Evolutionary conservation across 768 basidiomycete genomes (phyloP), one percentile per base, ranked within the genome.

Genomic region (Lactifluus rugatus): DNA sequence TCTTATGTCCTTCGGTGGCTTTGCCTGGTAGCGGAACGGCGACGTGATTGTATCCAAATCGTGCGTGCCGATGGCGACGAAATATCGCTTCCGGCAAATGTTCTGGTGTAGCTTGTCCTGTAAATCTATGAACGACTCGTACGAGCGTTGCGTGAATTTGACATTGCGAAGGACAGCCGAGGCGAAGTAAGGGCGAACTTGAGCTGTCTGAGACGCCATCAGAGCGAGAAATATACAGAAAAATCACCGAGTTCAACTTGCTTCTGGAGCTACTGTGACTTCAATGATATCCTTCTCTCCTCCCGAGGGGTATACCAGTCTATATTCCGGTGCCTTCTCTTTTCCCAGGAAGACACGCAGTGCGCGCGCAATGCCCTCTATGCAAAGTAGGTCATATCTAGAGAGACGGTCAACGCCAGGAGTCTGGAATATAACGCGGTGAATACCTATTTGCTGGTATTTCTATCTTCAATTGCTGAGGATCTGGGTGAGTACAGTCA

Each of bases 71-170:
- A 99, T 96, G 19, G 96, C 83, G 48, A 95, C 96, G 45, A 99
- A 81, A 67, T 88, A 89, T 57, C 96, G 78, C 63, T 87, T 78
- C 57, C 96, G 78, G 67, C 91, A 93, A 34, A 99, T 81, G 71
- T 99, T 99, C 68, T 94, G 89, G 69, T 99, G 96, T 50, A 99
- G 78, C 72, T 98, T 99, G 69, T 99, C 96, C 74, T 99, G 96
- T n/a, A 99, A 75, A 69, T 98, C 96, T 65, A 99, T 95, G 81
- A 99, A 98, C 61, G 91, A 93, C 25, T 87, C 89, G 69, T 98
- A 98, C 39, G 90, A 93, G 52, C 80, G 78, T 44, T 83, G 83
- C 28, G 89, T 91, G 75, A 99, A 94, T 64, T 82, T 84, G 67
- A 97, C 73, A 66, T 94, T 88, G 62, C 96, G 89, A 48, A 99